Evolutionary conservation across 495 filamentous ascomycete species (phyloP).

Genomic region (Geoglossum glabrum): DNA sequence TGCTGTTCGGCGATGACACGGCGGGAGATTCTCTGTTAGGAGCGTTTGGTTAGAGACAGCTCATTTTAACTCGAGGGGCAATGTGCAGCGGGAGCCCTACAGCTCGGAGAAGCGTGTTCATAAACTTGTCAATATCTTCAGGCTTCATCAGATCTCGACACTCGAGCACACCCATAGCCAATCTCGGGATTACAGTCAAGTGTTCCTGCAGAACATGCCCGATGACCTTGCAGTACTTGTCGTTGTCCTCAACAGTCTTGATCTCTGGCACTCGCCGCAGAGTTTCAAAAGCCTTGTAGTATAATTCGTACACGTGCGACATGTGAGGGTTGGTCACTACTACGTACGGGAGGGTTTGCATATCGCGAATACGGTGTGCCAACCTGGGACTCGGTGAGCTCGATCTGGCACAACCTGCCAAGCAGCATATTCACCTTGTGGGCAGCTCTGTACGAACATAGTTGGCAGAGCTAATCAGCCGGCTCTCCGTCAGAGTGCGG

Average conservation of each 20-base stretch:
- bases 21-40: conserved; percentile 61
- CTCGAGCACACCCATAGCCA: conserved; percentile 87
- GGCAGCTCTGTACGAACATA: conserved; percentile 93
- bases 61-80: background rate
- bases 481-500: conserved; percentile 71
- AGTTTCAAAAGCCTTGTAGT: conserved; percentile 85
- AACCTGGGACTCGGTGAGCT: conserved; percentile 30
- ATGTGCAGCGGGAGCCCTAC: conserved; percentile 26
- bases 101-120: conserved; percentile 82
- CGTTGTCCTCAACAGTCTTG: conserved; percentile 75
- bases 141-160: conserved; percentile 57
- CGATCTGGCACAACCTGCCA: background rate
- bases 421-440: conserved; percentile 36
- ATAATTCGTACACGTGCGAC: conserved; percentile 86
- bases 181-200: conserved; percentile 75
- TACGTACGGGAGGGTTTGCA: conserved; percentile 90
- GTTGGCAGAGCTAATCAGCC: conserved; percentile 84
- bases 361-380: conserved; percentile 86
- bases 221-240: conserved; percentile 65
- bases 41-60: background rate
- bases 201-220: conserved; percentile 66
- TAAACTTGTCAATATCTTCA: conserved; percentile 73
- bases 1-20: conserved; percentile 97
- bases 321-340: conserved; percentile 92
- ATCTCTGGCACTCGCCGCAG: conserved; percentile 71